These are phyloP conservation scores for Leptographium lundbergii DNA, from an alignment of 2,329 filamentous ascomycete species.

Conservation along the genomic window DNA sequence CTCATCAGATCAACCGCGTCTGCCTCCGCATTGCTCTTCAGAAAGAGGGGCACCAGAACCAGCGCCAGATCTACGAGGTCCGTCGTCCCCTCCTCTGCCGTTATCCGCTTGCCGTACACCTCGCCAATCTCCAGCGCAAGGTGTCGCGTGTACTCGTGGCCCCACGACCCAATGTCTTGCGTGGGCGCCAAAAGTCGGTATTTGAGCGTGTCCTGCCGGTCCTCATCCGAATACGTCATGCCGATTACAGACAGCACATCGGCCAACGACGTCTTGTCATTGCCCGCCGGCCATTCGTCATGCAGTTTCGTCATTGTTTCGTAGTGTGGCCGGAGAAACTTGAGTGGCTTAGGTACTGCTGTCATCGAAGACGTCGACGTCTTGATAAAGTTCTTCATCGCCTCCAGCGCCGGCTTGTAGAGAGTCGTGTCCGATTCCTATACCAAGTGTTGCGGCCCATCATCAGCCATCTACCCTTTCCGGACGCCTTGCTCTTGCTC, in stretches of 20 bases:
- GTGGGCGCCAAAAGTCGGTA: slow-evolving; percentile 84
- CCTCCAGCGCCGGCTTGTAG: slow-evolving; percentile 85
- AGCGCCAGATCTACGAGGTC: slow-evolving; percentile 79
- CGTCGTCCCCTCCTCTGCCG: slow-evolving; percentile 69
- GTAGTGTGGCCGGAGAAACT: slow-evolving; percentile 96
- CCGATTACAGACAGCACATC: slow-evolving; percentile 95
- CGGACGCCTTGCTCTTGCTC: neutral
- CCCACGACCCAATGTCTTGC: slow-evolving; percentile 91
- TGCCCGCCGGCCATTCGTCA: slow-evolving; percentile 73
- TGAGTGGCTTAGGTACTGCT: slow-evolving; percentile 93
- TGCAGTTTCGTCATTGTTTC: slow-evolving; percentile 77
- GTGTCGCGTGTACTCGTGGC: slow-evolving; percentile 95
- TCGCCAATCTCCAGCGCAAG: slow-evolving; percentile 90
- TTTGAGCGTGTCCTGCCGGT: slow-evolving; percentile 89
- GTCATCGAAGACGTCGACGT: slow-evolving; percentile 99
- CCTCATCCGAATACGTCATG: slow-evolving; percentile 97
- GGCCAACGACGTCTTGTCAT: slow-evolving; percentile 80
- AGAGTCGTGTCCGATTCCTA: slow-evolving; percentile 81
- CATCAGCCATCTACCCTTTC: neutral
- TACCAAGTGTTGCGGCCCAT: neutral
- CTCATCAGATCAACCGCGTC: slow-evolving; percentile 96
- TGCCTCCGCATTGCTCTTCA: slow-evolving; percentile 95
- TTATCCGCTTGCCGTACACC: slow-evolving; percentile 79
- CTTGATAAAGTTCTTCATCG: slow-evolving; percentile 98
- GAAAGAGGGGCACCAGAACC: slow-evolving; percentile 80